Percentiles rank a stretch among this genome's conserved stretches.
Conservation (phyloP, 2,329 filamentous ascomycete species). For the Cladosporium sp. region DNA sequence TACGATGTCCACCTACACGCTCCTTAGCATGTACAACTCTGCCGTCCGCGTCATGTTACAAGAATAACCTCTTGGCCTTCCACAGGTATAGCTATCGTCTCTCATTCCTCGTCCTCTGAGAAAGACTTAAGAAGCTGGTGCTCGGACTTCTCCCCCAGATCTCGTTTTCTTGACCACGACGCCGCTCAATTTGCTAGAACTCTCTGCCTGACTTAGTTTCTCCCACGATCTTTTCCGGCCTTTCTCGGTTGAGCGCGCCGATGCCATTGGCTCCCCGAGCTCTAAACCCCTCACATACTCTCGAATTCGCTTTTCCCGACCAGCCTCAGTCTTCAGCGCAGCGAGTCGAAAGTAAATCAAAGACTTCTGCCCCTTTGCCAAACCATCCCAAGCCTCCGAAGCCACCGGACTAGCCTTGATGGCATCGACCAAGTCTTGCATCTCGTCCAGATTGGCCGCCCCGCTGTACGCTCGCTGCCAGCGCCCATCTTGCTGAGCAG, state of each 20-base stretch:
- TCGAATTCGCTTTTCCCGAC: slow-evolving; percentile 35
- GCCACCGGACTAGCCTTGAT: slow-evolving; percentile 34
- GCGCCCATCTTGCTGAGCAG: slow-evolving; percentile 51
- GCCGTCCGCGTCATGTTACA: no score
- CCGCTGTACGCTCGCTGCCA: slow-evolving; percentile 54
- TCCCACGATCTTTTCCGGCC: not conserved
- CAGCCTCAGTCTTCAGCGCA: slow-evolving; percentile 31
- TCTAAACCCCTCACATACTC: slow-evolving; percentile 24
- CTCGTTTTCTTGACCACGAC: not conserved
- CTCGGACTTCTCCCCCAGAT: not conserved
- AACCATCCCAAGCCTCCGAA: slow-evolving; percentile 35
- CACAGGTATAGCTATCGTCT: no score
- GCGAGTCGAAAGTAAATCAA: slow-evolving; percentile 42
- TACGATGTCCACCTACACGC: no score
- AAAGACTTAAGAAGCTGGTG: not conserved
- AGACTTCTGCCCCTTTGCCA: slow-evolving; percentile 45
- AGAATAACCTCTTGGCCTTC: no score
- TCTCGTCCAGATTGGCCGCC: slow-evolving; percentile 41
- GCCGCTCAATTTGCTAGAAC: not conserved
- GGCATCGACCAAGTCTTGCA: slow-evolving; percentile 44
- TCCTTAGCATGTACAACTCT: no score
- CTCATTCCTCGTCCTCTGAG: no score
- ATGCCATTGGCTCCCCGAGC: slow-evolving; percentile 8
- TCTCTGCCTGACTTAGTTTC: not conserved
- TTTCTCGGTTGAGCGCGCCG: not conserved